Base-by-base conservation (phyloP, 805 yeast genomes). In the Pachysolen tannophilus region DNA sequence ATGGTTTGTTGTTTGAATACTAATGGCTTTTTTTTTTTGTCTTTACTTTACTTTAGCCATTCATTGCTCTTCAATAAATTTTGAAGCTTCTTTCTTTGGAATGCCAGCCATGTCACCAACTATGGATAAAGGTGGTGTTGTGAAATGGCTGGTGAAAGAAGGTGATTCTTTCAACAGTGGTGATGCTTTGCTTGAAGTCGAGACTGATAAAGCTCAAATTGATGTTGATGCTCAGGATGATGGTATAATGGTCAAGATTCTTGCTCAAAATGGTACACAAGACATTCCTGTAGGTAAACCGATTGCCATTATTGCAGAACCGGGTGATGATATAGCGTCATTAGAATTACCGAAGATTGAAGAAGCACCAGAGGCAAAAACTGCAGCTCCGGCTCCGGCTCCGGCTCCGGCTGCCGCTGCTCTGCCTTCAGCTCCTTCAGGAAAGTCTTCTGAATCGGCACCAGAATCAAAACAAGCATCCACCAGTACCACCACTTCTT, bases 91-190 rank as follows among this genome's bases (percentile, higher is more conserved):
- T 15, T 58, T 65, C 25, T 86, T 85, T 62, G 78, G 68, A 35
- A 90, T 90, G 97, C 98, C 98, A 4, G 97, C 98, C 18, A 85
- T 90, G 96, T 88, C 97, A 5, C 98, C 98, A 28, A 90, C 98
- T 6, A 90, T 90, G 98, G 86, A 87, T 20, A 84, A 79, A 53
- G 98, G 98, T 27, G 96, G 95, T 5, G 72, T 90, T 44, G 84
- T 86, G 9, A 69, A 76, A 36, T 90, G 98, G 98, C 83, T 85
- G 55, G 67, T 78, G 50, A 78, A 87, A 56, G 80, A 71, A 33
- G 85, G 85, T 20, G 92, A 84, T 4, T 37, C 66, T 4, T 90
- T 82, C 59, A 52, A 64, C 21, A 72, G 94, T 6, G 98, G 98
- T 16, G 97, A 92, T 46, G 82, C 78, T 4, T 55, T 83, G 24